Evolutionary conservation across 176 grass and related monocot genomes (phyloP).

Genomic region (Musa itinerans): DNA sequence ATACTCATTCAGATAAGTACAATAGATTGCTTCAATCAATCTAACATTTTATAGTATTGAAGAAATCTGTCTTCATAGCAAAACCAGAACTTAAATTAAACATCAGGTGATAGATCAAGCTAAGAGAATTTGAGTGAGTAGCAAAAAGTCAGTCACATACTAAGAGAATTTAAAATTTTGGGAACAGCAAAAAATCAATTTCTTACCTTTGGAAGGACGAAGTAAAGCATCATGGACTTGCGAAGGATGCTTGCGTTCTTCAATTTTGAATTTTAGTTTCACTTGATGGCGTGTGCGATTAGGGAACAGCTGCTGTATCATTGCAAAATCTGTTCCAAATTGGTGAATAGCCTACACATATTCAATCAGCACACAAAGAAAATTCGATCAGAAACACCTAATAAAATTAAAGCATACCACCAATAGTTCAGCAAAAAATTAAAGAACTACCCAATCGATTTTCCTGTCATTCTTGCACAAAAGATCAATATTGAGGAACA

Average conservation of each 20-base stretch:
- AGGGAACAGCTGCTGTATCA: constrained; percentile 86
- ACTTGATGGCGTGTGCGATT: constrained; percentile 64
- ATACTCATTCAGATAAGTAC: no score
- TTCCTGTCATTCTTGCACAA: no score
- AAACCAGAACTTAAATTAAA: neutral
- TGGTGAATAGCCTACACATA: constrained; percentile 64
- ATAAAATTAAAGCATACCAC: constrained; percentile 2
- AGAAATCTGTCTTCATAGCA: neutral
- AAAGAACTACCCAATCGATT: no score
- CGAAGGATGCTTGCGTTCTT: constrained; percentile 61
- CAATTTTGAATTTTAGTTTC: constrained; percentile 70
- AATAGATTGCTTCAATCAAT: neutral
- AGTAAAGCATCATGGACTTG: constrained; percentile 65
- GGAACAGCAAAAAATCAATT: constrained; percentile 7
- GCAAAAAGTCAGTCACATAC: constrained; percentile 14
- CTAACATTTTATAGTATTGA: neutral
- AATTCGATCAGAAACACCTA: constrained; percentile 2
- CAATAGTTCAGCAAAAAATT: neutral
- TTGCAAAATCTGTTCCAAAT: constrained; percentile 92
- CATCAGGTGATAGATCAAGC: constrained; percentile 10
- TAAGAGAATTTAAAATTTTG: constrained; percentile 5
- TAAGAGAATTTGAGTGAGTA: constrained; percentile 10
- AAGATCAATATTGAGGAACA: no score
- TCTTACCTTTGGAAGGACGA: constrained; percentile 44
- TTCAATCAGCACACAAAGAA: neutral